Percentiles rank a stretch among this genome's conserved stretches.
Conservation (phyloP, 2,329 filamentous ascomycete genomes). For the Fusarium coicis region DNA sequence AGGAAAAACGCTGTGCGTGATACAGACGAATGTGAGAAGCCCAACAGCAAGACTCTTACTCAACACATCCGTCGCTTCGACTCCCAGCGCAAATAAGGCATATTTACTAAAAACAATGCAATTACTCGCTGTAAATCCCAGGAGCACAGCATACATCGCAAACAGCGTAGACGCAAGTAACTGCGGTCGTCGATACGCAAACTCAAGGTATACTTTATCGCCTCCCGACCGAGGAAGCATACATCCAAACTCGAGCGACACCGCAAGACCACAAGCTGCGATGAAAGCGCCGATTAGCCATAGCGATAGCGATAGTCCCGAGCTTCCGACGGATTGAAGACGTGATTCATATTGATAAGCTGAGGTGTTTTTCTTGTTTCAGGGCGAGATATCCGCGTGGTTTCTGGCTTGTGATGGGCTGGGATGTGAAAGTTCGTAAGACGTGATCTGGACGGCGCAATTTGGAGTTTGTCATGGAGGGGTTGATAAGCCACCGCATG, state of each 20-base stretch:
- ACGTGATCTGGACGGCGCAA: conserved; percentile 39
- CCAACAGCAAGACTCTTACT: conserved; percentile 67
- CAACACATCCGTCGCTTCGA: conserved; percentile 60
- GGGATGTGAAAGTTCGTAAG: conserved; percentile 25
- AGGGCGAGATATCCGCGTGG: conserved; percentile 3
- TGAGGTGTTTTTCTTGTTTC: not conserved
- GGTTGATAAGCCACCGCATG: not conserved
- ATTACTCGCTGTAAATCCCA: conserved; percentile 76
- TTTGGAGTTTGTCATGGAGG: not conserved
- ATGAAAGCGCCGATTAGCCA: conserved; percentile 73
- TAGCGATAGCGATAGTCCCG: conserved; percentile 69
- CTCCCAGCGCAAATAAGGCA: conserved; percentile 66
- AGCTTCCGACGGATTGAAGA: conserved; percentile 69
- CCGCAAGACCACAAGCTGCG: conserved; percentile 68
- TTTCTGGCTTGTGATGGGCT: conserved; percentile 24
- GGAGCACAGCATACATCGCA: conserved; percentile 69
- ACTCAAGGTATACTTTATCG: conserved; percentile 77
- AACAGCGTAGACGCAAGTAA: conserved; percentile 73
- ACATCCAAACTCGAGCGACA: conserved; percentile 74
- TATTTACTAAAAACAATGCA: conserved; percentile 77
- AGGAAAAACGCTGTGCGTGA: conserved; percentile 69
- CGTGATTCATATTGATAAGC: conserved; percentile 20
- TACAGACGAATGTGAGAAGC: conserved; percentile 65
- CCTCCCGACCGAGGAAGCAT: conserved; percentile 78
- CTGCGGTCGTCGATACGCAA: conserved; percentile 70